Percentiles rank a stretch among this genome's conserved stretches.
phyloP scores from a whole-genome alignment of 257 asterid genomes.

The Henckelia pumila region DNA sequence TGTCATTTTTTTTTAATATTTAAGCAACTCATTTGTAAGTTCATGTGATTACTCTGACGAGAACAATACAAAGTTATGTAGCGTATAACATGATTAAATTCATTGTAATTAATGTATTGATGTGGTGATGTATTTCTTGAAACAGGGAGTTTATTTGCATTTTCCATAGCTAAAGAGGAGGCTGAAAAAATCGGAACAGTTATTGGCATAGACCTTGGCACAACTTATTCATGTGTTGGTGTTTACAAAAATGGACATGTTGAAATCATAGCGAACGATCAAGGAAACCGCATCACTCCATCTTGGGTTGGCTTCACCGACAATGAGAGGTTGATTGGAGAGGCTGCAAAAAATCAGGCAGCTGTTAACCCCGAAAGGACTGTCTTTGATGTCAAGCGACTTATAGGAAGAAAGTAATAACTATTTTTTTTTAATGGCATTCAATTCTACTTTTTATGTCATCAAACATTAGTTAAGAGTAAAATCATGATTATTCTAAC shows the following conservation, averaged over 20 bases:
- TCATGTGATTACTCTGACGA: no score
- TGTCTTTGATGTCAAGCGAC: conserved; percentile 70
- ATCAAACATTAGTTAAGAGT: not conserved
- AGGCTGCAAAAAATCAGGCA: conserved; percentile 81
- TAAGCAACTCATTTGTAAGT: no score
- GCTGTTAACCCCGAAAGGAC: conserved; percentile 75
- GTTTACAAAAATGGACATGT: conserved; percentile 74
- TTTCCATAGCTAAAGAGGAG: conserved; percentile 59
- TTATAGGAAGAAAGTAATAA: conserved; percentile 70
- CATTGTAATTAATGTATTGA: conserved; percentile 17
- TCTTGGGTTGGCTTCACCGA: conserved; percentile 82
- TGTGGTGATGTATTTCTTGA: conserved; percentile 13
- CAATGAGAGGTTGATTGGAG: conserved; percentile 69
- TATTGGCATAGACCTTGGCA: conserved; percentile 73
- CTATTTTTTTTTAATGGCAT: not conserved
- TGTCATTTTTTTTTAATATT: no score
- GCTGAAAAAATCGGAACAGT: conserved; percentile 65
- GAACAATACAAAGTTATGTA: no score
- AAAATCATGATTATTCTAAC: not conserved
- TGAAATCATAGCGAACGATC: conserved; percentile 75
- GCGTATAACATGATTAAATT: not conserved
- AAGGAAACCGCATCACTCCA: conserved; percentile 81
- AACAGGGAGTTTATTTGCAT: conserved; percentile 54
- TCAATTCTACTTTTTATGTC: not conserved
- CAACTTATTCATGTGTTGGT: conserved; percentile 82